These are phyloP conservation scores for Leccinum boreale DNA, from an alignment of 768 basidiomycete genomes.

Conservation along the genomic window DNA sequence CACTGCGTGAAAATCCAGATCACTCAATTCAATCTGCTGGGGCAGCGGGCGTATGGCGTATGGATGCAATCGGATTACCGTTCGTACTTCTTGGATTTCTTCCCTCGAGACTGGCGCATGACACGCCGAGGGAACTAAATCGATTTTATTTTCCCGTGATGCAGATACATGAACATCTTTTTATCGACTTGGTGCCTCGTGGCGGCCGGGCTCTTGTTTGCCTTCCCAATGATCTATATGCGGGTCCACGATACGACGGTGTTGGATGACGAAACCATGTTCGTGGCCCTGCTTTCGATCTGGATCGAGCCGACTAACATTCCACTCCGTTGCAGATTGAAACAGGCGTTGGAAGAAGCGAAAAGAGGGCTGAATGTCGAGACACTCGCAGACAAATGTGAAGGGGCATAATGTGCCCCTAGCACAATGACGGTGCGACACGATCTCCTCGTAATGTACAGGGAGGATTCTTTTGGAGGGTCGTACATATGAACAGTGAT, in stretches of 20 bases:
- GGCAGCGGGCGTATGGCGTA: slow-evolving; percentile 69
- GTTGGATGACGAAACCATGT: background rate
- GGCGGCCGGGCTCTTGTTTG: background rate
- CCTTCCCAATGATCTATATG: background rate
- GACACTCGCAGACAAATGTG: background rate
- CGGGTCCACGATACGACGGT: background rate
- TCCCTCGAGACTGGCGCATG: background rate
- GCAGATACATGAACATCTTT: background rate
- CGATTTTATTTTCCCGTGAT: background rate
- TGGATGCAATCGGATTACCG: slow-evolving; percentile 61
- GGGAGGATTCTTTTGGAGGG: background rate
- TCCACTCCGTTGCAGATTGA: background rate
- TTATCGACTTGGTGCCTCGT: background rate
- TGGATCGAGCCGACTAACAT: background rate
- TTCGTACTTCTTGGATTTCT: slow-evolving; percentile 23
- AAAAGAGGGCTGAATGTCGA: background rate
- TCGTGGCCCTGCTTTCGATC: background rate
- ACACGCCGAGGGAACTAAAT: background rate
- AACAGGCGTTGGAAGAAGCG: background rate
- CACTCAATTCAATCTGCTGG: slow-evolving; percentile 78
- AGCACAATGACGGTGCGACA: background rate
- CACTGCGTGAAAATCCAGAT: slow-evolving; percentile 33
- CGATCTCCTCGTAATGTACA: background rate
- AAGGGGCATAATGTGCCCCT: background rate
- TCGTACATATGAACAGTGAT: background rate